Conservation (phyloP, 176 grass and related monocot genomes). For the Musa beccarii region DNA sequence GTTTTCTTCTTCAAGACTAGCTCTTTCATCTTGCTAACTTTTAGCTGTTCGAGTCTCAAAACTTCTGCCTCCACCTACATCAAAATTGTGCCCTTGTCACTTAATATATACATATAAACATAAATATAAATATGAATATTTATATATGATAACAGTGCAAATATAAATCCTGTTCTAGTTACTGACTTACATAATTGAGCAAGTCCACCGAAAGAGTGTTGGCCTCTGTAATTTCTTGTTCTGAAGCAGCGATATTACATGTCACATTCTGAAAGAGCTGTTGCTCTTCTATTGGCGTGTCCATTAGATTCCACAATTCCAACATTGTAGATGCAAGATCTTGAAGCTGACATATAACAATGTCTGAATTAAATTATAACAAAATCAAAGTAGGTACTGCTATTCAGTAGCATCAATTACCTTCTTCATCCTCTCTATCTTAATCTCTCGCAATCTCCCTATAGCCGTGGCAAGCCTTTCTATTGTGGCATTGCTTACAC, state of each 20-base stretch:
- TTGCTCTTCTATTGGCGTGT: conserved; percentile 80
- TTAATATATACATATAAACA: neutral
- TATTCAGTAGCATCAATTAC: neutral
- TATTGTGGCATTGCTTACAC: conserved; percentile 5
- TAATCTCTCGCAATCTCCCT: conserved; percentile 8
- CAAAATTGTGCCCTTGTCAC: conserved; percentile 13
- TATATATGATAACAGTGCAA: too few relatives aligned
- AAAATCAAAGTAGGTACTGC: neutral
- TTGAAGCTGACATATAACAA: conserved; percentile 55
- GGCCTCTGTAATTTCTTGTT: conserved; percentile 69
- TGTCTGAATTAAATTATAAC: neutral
- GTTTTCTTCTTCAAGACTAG: conserved; percentile 79
- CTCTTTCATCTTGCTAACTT: conserved; percentile 81
- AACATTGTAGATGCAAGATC: conserved; percentile 72
- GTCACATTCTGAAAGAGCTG: conserved; percentile 77
- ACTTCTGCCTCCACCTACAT: conserved; percentile 82
- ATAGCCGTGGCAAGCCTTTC: conserved; percentile 6
- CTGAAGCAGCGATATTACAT: conserved; percentile 58
- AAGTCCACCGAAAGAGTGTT: conserved; percentile 61
- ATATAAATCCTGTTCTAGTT: neutral
- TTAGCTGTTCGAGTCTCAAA: conserved; percentile 68
- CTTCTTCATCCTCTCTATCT: conserved; percentile 16
- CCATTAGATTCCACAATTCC: conserved; percentile 89
- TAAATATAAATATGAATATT: neutral
- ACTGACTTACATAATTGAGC: conserved; percentile 51